Conservation (phyloP, 2,329 filamentous ascomycete genomes). For the Scorias spongiosa region DNA sequence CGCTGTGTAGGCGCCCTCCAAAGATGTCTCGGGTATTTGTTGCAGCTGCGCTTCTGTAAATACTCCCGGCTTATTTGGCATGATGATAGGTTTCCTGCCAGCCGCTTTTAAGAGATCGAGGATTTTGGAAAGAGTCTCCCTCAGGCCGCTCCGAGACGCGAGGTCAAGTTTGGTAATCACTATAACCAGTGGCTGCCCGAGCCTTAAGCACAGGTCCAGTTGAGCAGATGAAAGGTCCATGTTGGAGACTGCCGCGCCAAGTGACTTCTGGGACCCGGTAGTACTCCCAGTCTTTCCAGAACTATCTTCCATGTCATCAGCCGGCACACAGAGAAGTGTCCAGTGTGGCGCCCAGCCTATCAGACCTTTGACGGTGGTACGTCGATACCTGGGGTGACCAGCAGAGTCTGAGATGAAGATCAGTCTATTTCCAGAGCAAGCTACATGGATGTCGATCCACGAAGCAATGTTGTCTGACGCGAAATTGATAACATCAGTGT, state of each 20-base stretch:
- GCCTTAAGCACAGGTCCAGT: conserved; percentile 67
- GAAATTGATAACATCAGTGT: conserved; percentile 57
- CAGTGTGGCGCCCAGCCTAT: conserved; percentile 94
- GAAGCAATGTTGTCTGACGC: conserved; percentile 73
- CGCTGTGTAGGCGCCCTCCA: conserved; percentile 40
- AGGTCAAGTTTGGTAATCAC: conserved; percentile 85
- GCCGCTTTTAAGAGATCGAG: conserved; percentile 63
- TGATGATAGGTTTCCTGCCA: conserved; percentile 57
- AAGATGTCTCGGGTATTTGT: conserved; percentile 40
- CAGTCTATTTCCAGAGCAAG: conserved; percentile 56
- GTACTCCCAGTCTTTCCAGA: conserved; percentile 29
- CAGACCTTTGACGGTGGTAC: conserved; percentile 78
- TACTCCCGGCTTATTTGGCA: conserved; percentile 27
- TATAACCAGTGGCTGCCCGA: conserved; percentile 63
- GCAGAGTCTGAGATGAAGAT: conserved; percentile 87
- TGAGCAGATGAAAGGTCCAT: conserved; percentile 65
- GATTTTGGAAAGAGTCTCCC: conserved; percentile 55
- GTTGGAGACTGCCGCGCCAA: conserved; percentile 38
- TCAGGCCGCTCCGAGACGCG: conserved; percentile 57
- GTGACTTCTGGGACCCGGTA: conserved; percentile 35
- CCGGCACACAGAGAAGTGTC: conserved; percentile 75
- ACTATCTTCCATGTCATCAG: conserved; percentile 49
- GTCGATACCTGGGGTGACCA: conserved; percentile 74
- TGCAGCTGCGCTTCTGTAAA: conserved; percentile 35
- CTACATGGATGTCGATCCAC: conserved; percentile 86